These are phyloP conservation scores for Lentinula edodes DNA, from an alignment of 768 basidiomycete species.

Conservation along the genomic window DNA sequence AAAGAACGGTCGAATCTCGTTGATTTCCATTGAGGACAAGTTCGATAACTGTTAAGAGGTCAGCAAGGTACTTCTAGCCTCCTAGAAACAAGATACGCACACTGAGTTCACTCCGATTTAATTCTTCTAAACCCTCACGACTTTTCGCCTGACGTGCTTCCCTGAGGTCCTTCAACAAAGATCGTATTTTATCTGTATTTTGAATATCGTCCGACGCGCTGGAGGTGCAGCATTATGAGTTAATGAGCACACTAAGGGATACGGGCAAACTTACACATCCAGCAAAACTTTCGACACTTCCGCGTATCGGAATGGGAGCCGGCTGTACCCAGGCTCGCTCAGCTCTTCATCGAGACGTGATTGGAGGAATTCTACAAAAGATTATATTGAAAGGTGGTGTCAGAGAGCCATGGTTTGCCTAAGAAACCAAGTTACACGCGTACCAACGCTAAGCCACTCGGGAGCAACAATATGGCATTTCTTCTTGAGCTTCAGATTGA, in stretches of 20 bases:
- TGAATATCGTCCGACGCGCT: conserved; percentile 91
- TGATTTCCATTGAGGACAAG: conserved; percentile 87
- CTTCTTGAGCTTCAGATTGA: conserved; percentile 89
- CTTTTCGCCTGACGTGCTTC: conserved; percentile 95
- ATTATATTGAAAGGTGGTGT: neutral
- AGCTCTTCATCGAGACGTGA: conserved; percentile 72
- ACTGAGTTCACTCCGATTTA: conserved; percentile 79
- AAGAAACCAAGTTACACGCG: conserved; percentile 16
- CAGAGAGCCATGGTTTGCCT: neutral
- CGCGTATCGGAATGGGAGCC: conserved; percentile 80
- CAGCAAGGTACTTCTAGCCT: neutral
- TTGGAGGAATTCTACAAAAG: conserved; percentile 71
- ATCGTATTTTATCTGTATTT: conserved; percentile 77
- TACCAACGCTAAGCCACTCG: conserved; percentile 83
- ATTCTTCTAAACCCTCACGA: conserved; percentile 71
- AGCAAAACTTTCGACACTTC: conserved; percentile 89
- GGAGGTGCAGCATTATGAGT: conserved; percentile 1
- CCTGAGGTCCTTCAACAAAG: conserved; percentile 88
- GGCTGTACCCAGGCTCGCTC: conserved; percentile 64
- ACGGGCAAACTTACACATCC: conserved; percentile 64
- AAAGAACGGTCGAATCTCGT: conserved; percentile 90
- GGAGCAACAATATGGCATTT: conserved; percentile 93
- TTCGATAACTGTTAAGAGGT: conserved; percentile 60
- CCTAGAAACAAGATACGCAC: conserved; percentile 34
- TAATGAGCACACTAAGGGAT: neutral